Evolutionary conservation across 805 yeast species (phyloP).

Genomic region (Ogataea pignaliae): DNA sequence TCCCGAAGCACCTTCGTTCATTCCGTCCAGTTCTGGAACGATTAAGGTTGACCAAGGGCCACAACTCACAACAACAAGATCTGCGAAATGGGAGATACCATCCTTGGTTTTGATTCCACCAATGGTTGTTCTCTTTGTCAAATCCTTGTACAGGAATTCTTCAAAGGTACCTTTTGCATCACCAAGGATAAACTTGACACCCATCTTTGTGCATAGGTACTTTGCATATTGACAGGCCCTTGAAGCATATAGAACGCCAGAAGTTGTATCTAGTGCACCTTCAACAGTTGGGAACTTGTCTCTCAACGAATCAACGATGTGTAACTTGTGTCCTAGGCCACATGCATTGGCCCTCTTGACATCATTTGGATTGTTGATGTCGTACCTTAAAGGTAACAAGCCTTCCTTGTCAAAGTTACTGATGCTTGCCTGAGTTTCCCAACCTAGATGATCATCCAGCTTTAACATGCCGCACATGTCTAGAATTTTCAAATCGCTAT

Average conservation of each 20-base stretch:
- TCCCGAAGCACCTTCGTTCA: slow-evolving; percentile 34
- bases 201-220: slow-evolving; percentile 23
- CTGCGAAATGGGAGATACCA: slow-evolving; percentile 23
- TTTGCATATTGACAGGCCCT: slow-evolving; percentile 30
- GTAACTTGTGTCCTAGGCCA: slow-evolving; percentile 26
- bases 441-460: slow-evolving; percentile 23
- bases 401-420: slow-evolving; percentile 25
- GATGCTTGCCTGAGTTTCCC: slow-evolving; percentile 23
- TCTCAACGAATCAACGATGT: slow-evolving; percentile 16
- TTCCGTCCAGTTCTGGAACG: slow-evolving; percentile 33
- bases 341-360: slow-evolving; percentile 28
- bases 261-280: slow-evolving; percentile 28
- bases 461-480: slow-evolving; percentile 28
- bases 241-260: slow-evolving; percentile 34
- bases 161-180: slow-evolving; percentile 27
- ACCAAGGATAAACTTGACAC: slow-evolving; percentile 33
- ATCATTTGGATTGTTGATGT: slow-evolving; percentile 27
- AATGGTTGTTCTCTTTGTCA: slow-evolving; percentile 11
- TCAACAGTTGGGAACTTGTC: slow-evolving; percentile 11
- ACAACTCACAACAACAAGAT: slow-evolving; percentile 23
- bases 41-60: slow-evolving; percentile 31
- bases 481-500: slow-evolving; percentile 21
- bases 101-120: slow-evolving; percentile 28
- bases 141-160: slow-evolving; percentile 14
- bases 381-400: slow-evolving; percentile 26